These are phyloP conservation scores for Trichoderma guizhouense DNA, from an alignment of 2,329 filamentous ascomycete species.

Conservation along the genomic window DNA sequence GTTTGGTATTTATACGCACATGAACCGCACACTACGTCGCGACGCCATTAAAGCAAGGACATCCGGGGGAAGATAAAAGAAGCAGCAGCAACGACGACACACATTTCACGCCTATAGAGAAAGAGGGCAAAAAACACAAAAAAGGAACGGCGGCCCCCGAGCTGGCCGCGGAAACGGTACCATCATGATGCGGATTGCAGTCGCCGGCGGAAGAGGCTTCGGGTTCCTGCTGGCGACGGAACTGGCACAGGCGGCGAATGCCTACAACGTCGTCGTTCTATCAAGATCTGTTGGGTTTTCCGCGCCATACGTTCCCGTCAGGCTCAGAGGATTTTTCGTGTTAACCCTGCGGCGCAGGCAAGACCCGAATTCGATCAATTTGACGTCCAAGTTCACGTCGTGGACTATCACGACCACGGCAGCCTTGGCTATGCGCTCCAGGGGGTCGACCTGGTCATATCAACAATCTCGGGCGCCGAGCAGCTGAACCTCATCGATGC, in stretches of 20 bases:
- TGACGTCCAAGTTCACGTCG: slow-evolving; percentile 63
- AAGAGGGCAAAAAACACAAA: slow-evolving; percentile 15
- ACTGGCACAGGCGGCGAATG: slow-evolving; percentile 55
- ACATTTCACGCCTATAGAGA: slow-evolving; percentile 1
- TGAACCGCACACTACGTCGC: slow-evolving; percentile 18
- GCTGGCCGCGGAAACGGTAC: slow-evolving; percentile 16
- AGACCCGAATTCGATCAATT: slow-evolving; percentile 52
- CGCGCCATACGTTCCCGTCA: slow-evolving; percentile 8
- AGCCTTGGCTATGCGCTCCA: slow-evolving; percentile 63
- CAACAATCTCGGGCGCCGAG: slow-evolving; percentile 63
- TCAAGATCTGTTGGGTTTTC: slow-evolving; percentile 47
- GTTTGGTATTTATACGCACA: slow-evolving; percentile 20
- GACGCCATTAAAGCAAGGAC: slow-evolving; percentile 9
- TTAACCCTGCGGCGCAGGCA: slow-evolving; percentile 37
- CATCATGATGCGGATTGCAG: slow-evolving; percentile 47
- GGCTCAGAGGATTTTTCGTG: slow-evolving; percentile 16
- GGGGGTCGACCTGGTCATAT: slow-evolving; percentile 72
- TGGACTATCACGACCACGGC: slow-evolving; percentile 61
- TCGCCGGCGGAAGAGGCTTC: slow-evolving; percentile 46
- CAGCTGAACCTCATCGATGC: slow-evolving; percentile 72
- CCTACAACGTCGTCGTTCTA: slow-evolving; percentile 67
- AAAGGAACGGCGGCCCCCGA: slow-evolving; percentile 13
- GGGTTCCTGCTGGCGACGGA: slow-evolving; percentile 48
- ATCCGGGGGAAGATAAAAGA: background rate
- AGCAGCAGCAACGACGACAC: background rate